phyloP scores from a whole-genome alignment of 2,329 filamentous ascomycete genomes.

The Fusarium fracticaudum region DNA sequence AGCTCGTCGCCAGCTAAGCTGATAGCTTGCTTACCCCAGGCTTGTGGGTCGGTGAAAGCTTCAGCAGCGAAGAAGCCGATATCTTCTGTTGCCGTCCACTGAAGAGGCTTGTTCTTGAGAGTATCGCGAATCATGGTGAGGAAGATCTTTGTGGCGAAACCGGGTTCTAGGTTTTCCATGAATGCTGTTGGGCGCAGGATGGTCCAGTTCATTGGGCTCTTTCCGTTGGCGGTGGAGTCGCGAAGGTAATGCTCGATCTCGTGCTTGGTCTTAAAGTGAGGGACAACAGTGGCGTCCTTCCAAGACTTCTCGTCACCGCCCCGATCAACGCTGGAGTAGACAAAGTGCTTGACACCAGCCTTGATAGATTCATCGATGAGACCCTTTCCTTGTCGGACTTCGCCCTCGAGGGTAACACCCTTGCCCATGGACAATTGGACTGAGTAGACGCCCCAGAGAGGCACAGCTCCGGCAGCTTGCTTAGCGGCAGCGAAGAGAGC shows the following conservation, averaged over 20 bases:
- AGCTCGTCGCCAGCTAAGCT: constrained; percentile 20
- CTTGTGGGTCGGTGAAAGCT: background rate
- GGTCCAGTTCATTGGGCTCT: constrained; percentile 47
- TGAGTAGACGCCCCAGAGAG: constrained; percentile 27
- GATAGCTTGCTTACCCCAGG: constrained; percentile 7
- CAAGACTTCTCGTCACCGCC: constrained; percentile 40
- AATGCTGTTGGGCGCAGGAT: constrained; percentile 53
- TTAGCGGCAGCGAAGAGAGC: constrained; percentile 21
- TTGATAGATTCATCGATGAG: constrained; percentile 23
- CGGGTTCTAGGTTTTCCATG: constrained; percentile 51
- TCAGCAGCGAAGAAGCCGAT: constrained; percentile 23
- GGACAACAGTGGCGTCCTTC: constrained; percentile 34
- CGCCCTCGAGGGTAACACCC: constrained; percentile 8
- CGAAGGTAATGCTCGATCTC: constrained; percentile 25
- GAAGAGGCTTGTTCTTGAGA: constrained; percentile 41
- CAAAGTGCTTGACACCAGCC: constrained; percentile 42
- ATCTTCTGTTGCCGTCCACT: constrained; percentile 21
- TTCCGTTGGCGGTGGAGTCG: constrained; percentile 9
- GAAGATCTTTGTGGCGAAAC: constrained; percentile 47
- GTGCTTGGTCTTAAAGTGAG: constrained; percentile 34
- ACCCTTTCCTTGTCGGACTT: constrained; percentile 23
- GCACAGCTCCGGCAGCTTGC: constrained; percentile 11
- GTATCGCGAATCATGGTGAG: constrained; percentile 44
- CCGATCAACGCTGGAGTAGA: constrained; percentile 41
- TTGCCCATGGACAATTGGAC: constrained; percentile 30